Evolutionary conservation across 116 monocot species (phyloP), one percentile per base, ranked within the genome.

Genomic region (Papilionanthe hybrid): DNA sequence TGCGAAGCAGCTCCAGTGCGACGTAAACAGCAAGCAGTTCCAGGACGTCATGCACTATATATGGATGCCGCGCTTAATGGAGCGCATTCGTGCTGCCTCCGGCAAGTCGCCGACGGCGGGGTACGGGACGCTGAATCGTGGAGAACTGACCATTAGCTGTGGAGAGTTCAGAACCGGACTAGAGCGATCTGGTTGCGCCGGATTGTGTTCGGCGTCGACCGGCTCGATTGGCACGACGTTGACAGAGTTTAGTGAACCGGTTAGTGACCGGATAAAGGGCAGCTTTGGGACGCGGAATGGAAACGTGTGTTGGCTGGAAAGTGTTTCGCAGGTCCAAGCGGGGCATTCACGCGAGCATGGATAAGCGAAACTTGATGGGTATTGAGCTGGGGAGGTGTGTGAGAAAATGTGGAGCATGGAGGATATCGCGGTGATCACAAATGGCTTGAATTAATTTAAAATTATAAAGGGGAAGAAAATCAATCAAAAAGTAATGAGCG

Each of bases 21-120:
- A 94, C 68, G 91, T 91, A 69, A 88, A 91, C 83, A 91, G 94
- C 86, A 69, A 86, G 81, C 75, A 85, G 72, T 93, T 93, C 85
- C 84, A 87, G 47, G 87, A 91, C 77, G 76, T 79, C 17, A 83
- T 93, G 86, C 66, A 72, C 10, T 84, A 91, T 71, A 79, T 80
- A 1, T 87, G 87, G 87, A 87, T 92, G 87, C 94, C 94, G 11
- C 86, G 88, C 17, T 86, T 94, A 29, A 18, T 88, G 10, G 94
- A 94, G 83, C 84, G 87, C 23, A 90, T 92, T 82, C 84, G 72
- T 17, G 90, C 87, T 0, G 84, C 86, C 47, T 75, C 88, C 22
- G 78, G 72, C 69, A 77, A 29, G 79, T 5, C 75, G 22, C 32
- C 77, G 41, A 5, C 9, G 67, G 67, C 67, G 23, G 67, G 28